Percentiles rank a stretch among this genome's conserved stretches.
These are phyloP conservation scores for Eucalyptus shirleyi DNA, from an alignment of 345 rosid genomes.

Conservation along the genomic window DNA sequence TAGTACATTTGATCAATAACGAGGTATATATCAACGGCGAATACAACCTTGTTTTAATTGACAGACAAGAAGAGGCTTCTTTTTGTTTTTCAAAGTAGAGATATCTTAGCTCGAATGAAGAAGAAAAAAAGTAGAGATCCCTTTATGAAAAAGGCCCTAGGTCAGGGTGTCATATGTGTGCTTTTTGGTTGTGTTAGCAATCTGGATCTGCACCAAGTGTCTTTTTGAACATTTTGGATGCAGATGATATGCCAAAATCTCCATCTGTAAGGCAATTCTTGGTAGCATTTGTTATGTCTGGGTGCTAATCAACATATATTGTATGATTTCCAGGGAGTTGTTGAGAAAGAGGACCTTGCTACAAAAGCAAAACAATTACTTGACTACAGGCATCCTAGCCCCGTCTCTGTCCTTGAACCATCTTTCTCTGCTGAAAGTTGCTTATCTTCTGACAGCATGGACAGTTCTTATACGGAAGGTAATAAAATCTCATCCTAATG, in stretches of 20 bases:
- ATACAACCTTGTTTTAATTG: not conserved
- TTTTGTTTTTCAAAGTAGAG: not conserved
- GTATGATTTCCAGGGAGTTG: conserved; percentile 31
- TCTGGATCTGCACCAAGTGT: not conserved
- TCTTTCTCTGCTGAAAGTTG: conserved; percentile 53
- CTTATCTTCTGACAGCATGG: conserved; percentile 47
- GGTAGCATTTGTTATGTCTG: not conserved
- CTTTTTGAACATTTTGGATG: not conserved
- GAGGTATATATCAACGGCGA: not conserved
- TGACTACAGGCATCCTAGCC: conserved; percentile 49
- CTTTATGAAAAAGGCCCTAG: not conserved
- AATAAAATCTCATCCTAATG: not conserved
- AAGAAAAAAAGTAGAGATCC: not conserved
- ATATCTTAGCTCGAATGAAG: not conserved
- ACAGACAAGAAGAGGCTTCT: not conserved
- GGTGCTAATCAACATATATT: not conserved
- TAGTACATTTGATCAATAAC: not conserved
- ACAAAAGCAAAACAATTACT: conserved; percentile 14
- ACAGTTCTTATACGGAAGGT: conserved; percentile 38
- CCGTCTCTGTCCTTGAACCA: conserved; percentile 55
- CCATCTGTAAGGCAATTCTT: not conserved
- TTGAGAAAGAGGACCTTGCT: conserved; percentile 28
- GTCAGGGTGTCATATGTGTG: not conserved
- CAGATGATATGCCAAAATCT: not conserved
- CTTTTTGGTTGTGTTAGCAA: not conserved